These are phyloP conservation scores for Rhizopogon salebrosus DNA, from an alignment of 768 basidiomycete species.

Conservation along the genomic window DNA sequence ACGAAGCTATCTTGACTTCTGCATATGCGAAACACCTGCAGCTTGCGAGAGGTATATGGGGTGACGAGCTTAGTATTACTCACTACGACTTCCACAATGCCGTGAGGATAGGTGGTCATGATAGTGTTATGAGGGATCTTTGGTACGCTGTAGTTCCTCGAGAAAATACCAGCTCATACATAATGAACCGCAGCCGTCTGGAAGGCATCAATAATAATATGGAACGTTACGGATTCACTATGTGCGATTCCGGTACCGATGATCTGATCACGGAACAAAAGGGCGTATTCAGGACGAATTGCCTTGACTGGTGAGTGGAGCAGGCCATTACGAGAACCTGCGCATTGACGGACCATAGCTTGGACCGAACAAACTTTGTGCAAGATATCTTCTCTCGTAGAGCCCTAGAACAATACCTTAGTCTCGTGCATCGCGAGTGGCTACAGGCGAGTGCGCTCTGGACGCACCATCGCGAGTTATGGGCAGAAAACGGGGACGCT, in stretches of 20 bases:
- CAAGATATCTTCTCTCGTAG: constrained; percentile 89
- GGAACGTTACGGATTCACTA: constrained; percentile 82
- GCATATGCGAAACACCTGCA: constrained; percentile 82
- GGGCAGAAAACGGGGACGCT: constrained; percentile 96
- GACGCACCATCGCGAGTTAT: constrained; percentile 86
- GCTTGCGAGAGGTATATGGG: constrained; percentile 54
- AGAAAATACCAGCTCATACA: constrained; percentile 2
- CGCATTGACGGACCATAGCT: constrained; percentile 36
- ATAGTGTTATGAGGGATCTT: constrained; percentile 74
- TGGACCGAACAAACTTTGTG: constrained; percentile 96
- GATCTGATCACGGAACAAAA: constrained; percentile 83
- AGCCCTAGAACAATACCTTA: constrained; percentile 77
- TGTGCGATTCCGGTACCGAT: constrained; percentile 61
- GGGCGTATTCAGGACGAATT: constrained; percentile 92
- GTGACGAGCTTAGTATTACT: constrained; percentile 71
- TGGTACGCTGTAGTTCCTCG: constrained; percentile 33
- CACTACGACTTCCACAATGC: constrained; percentile 93
- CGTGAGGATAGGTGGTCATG: constrained; percentile 79
- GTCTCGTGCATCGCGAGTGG: constrained; percentile 77
- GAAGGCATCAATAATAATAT: constrained; percentile 56
- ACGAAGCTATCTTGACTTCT: constrained; percentile 77
- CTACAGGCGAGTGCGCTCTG: constrained; percentile 63
- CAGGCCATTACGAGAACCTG: background rate
- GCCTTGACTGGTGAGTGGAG: constrained; percentile 77
- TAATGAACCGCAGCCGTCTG: constrained; percentile 42